phyloP scores from a whole-genome alignment of 768 basidiomycete species.

The Phanerochaete carnosa region DNA sequence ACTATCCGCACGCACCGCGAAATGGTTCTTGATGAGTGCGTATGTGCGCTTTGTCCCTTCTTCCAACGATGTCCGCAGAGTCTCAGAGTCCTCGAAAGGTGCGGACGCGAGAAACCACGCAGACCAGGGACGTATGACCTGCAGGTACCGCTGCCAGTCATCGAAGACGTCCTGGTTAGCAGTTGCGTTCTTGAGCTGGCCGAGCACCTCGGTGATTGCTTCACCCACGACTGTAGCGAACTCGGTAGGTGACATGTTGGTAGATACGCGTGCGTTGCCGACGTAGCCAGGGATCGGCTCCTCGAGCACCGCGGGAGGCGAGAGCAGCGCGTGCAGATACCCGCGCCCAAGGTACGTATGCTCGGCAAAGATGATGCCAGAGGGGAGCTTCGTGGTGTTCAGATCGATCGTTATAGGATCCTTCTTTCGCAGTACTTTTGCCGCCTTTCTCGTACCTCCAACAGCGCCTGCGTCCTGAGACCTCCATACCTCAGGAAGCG shows the following conservation, averaged over 20 bases:
- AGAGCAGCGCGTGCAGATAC: conserved; percentile 53
- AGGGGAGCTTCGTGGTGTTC: conserved; percentile 44
- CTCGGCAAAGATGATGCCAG: conserved; percentile 48
- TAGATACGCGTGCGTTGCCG: conserved; percentile 42
- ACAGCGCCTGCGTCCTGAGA: neutral
- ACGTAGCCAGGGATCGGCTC: conserved; percentile 29
- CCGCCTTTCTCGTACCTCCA: neutral
- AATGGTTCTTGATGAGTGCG: conserved; percentile 34
- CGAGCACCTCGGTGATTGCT: conserved; percentile 10
- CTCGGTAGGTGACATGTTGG: conserved; percentile 37
- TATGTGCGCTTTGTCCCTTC: conserved; percentile 37
- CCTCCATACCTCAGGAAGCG: neutral
- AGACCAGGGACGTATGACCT: conserved; percentile 35
- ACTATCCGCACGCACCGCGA: conserved; percentile 23
- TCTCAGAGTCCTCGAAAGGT: conserved; percentile 29
- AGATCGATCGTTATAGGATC: neutral
- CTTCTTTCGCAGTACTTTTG: neutral
- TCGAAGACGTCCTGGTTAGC: neutral
- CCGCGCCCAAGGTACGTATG: conserved; percentile 60
- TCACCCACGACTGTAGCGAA: conserved; percentile 30
- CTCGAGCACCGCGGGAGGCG: conserved; percentile 32
- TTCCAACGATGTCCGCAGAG: conserved; percentile 32
- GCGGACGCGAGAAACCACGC: conserved; percentile 40
- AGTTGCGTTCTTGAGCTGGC: conserved; percentile 2
- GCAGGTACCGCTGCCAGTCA: conserved; percentile 19